Conservation (phyloP, 345 rosid genomes). For the Aquilaria sinensis region DNA sequence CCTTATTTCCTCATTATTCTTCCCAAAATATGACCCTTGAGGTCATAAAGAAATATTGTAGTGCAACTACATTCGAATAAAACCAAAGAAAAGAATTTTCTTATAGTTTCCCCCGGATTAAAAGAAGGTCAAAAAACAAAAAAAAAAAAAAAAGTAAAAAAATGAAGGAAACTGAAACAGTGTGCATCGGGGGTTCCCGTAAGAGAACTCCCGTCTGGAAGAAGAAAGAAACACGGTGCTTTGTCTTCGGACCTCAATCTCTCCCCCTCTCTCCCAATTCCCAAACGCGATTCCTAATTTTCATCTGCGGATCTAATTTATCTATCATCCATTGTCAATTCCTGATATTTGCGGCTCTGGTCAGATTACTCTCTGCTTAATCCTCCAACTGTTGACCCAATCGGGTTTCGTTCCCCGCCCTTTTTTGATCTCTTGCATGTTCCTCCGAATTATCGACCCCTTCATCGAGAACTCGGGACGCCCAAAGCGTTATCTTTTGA, state of each 20-base stretch:
- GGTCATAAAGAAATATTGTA: no score
- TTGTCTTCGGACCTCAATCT: conserved; percentile 14
- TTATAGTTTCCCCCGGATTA: no score
- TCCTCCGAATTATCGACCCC: background rate
- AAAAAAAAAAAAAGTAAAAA: background rate
- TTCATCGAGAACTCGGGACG: background rate
- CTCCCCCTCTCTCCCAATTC: conserved; percentile 6
- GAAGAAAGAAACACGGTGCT: conserved; percentile 22
- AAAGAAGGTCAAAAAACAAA: background rate
- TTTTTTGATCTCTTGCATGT: background rate
- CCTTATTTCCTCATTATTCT: no score
- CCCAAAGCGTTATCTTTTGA: conserved; percentile 19
- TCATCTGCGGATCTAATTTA: background rate
- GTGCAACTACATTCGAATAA: no score
- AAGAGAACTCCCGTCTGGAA: conserved; percentile 9
- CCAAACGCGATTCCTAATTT: conserved; percentile 1
- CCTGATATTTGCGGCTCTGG: background rate
- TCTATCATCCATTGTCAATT: conserved; percentile 7
- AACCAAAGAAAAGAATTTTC: no score
- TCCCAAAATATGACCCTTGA: no score
- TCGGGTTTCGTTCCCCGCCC: background rate
- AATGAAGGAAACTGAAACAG: no score
- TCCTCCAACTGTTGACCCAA: background rate
- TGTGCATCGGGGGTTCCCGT: no score
- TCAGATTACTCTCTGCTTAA: conserved; percentile 1